Conservation (phyloP, 257 asterid genomes). For the Jaltomata sinuosa region DNA sequence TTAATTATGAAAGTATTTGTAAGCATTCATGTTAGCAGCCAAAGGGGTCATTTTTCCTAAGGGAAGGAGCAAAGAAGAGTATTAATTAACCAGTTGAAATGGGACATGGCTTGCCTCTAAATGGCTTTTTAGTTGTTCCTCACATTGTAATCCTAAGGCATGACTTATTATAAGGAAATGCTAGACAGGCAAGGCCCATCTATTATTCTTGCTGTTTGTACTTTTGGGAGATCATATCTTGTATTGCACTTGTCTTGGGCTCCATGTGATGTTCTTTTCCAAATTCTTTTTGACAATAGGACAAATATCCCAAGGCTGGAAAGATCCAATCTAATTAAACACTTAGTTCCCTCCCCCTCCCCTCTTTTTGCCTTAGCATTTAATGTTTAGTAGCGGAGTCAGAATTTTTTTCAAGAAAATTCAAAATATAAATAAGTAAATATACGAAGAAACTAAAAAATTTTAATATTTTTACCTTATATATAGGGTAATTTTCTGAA, state of each 20-base stretch:
- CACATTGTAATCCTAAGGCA: background rate
- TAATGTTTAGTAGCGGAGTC: too few relatives aligned
- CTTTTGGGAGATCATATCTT: conserved; percentile 18
- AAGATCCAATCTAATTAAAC: background rate
- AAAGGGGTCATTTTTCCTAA: background rate
- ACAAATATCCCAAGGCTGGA: conserved; percentile 24
- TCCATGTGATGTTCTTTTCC: conserved; percentile 20
- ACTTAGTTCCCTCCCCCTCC: background rate
- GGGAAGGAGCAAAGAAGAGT: conserved; percentile 12
- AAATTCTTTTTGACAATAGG: conserved; percentile 6
- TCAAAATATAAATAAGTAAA: too few relatives aligned
- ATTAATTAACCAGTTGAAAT: conserved; percentile 11
- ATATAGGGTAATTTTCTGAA: too few relatives aligned
- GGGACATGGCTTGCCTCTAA: conserved; percentile 12
- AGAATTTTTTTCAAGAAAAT: too few relatives aligned
- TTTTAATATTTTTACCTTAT: too few relatives aligned
- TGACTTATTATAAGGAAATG: conserved; percentile 11
- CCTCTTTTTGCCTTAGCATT: background rate
- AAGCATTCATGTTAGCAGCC: background rate
- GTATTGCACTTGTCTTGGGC: conserved; percentile 33
- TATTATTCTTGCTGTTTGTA: conserved; percentile 25
- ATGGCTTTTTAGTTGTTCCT: conserved; percentile 20
- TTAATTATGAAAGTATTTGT: background rate
- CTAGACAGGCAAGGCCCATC: conserved; percentile 16
- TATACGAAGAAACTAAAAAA: too few relatives aligned